Evolutionary conservation across 2,329 filamentous ascomycete genomes (phyloP).

Genomic region (Venturia aucupariae): DNA sequence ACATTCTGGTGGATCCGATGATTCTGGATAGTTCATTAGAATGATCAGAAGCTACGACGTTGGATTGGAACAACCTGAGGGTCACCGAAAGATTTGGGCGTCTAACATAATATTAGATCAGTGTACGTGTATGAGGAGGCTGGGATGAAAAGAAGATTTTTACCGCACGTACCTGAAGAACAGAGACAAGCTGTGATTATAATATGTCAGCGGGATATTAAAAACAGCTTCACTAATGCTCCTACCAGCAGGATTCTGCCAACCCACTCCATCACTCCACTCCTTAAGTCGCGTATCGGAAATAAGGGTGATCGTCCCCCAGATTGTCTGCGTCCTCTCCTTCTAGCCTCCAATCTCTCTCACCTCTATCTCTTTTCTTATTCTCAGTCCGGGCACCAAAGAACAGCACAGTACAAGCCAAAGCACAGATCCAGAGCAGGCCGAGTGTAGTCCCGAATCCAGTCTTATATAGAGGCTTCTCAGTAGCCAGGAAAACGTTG

Average conservation of each 20-base stretch:
- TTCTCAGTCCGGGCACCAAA: conserved; percentile 38
- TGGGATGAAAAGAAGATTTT: not conserved
- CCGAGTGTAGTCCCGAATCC: conserved; percentile 43
- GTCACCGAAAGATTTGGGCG: too few relatives aligned
- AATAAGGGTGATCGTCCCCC: conserved; percentile 43
- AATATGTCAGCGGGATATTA: not conserved
- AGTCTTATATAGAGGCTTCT: conserved; percentile 41
- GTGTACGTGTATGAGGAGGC: not conserved
- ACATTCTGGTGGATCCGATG: too few relatives aligned
- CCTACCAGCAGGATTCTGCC: not conserved
- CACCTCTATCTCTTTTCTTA: conserved; percentile 36
- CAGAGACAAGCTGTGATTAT: not conserved
- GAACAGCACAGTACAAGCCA: conserved; percentile 33
- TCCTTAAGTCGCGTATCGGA: conserved; percentile 33
- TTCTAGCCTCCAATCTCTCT: conserved; percentile 35
- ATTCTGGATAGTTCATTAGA: not conserved
- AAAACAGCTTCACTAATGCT: not conserved
- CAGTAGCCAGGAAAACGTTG: conserved; percentile 41
- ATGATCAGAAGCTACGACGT: not conserved
- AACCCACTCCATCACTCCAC: not conserved
- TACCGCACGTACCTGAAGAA: not conserved
- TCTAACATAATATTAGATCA: not conserved
- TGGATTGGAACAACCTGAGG: not conserved
- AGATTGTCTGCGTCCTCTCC: conserved; percentile 38
- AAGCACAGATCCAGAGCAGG: conserved; percentile 36